Evolutionary conservation across 257 asterid species (phyloP).

Genomic region (Gentiana dahurica): DNA sequence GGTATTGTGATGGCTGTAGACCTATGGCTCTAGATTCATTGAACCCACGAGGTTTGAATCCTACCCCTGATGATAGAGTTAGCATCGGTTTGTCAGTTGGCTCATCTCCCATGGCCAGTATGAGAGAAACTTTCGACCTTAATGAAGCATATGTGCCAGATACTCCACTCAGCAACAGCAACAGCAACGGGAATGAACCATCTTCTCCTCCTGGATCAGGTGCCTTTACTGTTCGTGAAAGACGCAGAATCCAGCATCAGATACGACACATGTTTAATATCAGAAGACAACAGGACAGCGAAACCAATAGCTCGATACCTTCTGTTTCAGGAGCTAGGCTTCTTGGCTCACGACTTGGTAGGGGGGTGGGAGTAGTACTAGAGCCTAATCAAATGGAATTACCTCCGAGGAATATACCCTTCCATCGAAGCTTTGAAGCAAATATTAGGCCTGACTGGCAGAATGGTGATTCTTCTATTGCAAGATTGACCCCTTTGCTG

Average conservation of each 20-base stretch:
- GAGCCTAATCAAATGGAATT: conserved; percentile 23
- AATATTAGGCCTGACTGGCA: conserved; percentile 15
- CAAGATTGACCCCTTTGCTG: conserved; percentile 33
- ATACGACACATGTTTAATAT: conserved; percentile 40
- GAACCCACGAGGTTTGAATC: conserved; percentile 30
- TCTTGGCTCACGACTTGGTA: conserved; percentile 36
- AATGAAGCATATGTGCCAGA: conserved; percentile 76
- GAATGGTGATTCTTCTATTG: conserved; percentile 22
- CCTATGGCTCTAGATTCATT: conserved; percentile 57
- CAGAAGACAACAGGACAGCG: conserved; percentile 42
- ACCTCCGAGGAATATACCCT: conserved; percentile 17
- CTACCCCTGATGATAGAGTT: conserved; percentile 35
- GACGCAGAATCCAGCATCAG: conserved; percentile 67
- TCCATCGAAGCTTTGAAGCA: conserved; percentile 30
- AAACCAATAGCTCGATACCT: conserved; percentile 14
- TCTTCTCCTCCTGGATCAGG: conserved; percentile 47
- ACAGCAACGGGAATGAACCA: conserved; percentile 35
- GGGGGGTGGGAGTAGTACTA: conserved; percentile 19
- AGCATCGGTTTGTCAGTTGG: conserved; percentile 24
- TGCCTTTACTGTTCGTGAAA: conserved; percentile 48
- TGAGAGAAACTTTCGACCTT: conserved; percentile 57
- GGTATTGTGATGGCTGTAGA: conserved; percentile 93
- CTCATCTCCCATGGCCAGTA: conserved; percentile 38
- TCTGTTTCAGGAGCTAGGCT: conserved; percentile 24
- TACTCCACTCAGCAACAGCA: conserved; percentile 41